Conservation (phyloP, 2,329 filamentous ascomycete genomes). For the Pseudocercospora eumusae region DNA sequence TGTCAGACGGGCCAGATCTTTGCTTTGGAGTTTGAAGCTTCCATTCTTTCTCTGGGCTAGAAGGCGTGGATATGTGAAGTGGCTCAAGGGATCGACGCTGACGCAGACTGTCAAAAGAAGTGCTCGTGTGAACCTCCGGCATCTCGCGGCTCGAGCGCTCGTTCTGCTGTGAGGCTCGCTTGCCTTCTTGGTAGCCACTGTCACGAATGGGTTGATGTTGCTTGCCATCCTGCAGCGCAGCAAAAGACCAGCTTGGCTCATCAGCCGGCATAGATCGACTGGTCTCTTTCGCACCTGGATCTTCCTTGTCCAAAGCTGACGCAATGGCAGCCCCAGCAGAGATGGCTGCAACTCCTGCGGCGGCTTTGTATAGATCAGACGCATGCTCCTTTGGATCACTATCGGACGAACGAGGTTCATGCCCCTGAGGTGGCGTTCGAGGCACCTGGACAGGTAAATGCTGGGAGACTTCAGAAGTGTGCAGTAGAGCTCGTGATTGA, state of each 20-base stretch:
- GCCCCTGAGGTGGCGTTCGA: constrained; percentile 10
- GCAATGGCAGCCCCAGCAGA: constrained; percentile 7
- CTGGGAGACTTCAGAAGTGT: constrained; percentile 35
- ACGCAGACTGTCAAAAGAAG: constrained; percentile 35
- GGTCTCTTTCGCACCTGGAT: not conserved
- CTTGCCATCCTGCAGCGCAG: constrained; percentile 16
- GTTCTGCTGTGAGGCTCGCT: constrained; percentile 31
- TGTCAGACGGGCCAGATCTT: constrained; percentile 21
- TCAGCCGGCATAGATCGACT: not conserved
- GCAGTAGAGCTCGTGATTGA: constrained; percentile 21
- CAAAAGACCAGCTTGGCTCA: constrained; percentile 30
- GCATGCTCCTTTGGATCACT: not conserved
- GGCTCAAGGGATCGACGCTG: constrained; percentile 37
- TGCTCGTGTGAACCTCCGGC: constrained; percentile 25
- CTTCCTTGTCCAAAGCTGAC: not conserved
- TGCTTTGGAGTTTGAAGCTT: constrained; percentile 27
- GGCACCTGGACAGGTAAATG: constrained; percentile 26
- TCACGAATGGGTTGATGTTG: constrained; percentile 42
- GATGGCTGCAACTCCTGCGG: constrained; percentile 10
- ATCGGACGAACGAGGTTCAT: not conserved
- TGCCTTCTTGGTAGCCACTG: constrained; percentile 45
- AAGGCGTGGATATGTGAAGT: constrained; percentile 32
- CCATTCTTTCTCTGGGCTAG: constrained; percentile 21
- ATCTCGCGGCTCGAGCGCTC: constrained; percentile 21
- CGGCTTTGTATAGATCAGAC: constrained; percentile 12